Base-by-base conservation (phyloP, 1,139 yeast genomes). In the Arxiozyma slooffiae region DNA sequence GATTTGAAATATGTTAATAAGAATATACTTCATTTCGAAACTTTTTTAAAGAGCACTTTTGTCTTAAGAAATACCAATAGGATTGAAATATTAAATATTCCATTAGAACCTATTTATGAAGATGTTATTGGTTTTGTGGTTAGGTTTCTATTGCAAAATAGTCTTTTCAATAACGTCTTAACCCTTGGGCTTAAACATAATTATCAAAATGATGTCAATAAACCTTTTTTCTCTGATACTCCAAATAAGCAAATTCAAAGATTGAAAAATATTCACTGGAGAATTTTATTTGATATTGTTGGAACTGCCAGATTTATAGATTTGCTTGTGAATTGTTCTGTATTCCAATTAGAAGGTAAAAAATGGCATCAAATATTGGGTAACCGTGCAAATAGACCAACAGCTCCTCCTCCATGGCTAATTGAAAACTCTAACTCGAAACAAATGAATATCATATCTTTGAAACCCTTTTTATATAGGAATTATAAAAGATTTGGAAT, bases 131-230 rank as follows among this genome's bases (percentile, higher is more conserved):
- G 60, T 20, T 41, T 52, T 17, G 62, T 66, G 47, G 54, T 63
- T 7, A 47, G 46, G 1, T 48, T 45, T 30, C 41, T 64, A 3
- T 24, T 64, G 0, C 42, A 50, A 22, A 47, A 51, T 7, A 51
- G 54, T 7, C 44, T 57, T 9, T 47, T 40, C 3, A 53, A 55
- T 23, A 63, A 64, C 50, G 60, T 65, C 1, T 42, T 67, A 7
- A 50, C 62, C 1, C 56, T 50, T 51, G 67, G 68, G 2, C 62
- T 64, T 47, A 48, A 51, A 24, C 47, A 62, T 17, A 64, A 59
- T 1, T 54, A 51, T 17, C 53, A 50, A 36, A 49, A 53, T 20
- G 48, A 54, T 38, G 56, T 62, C 4, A 47, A 47, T n/a, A 45
- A 57, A 6, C 49, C 49, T 4, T 50, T 63, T 2, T 60, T 58